Percentiles rank a stretch among this genome's conserved stretches.
Evolutionary conservation across 2,329 filamentous ascomycete genomes (phyloP).

Genomic region (Helicocarpus griseus): DNA sequence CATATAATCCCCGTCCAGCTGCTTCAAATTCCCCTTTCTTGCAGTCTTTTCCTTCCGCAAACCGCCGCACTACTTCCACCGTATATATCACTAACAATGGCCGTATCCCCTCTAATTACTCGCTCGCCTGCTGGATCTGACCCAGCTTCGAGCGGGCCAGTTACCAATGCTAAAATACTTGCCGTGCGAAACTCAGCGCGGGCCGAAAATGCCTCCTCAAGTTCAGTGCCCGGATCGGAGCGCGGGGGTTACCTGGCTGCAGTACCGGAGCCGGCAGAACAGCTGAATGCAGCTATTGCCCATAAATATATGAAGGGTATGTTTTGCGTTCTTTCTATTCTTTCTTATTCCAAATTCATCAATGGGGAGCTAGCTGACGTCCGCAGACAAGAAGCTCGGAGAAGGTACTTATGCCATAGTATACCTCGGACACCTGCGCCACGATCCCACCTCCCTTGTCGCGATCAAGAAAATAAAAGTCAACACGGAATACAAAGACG

Average conservation of each 20-base stretch:
- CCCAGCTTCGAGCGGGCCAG: slow-evolving; percentile 22
- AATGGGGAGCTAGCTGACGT: not conserved
- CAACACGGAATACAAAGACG: slow-evolving; percentile 62
- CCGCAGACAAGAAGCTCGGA: slow-evolving; percentile 72
- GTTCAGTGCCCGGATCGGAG: not conserved
- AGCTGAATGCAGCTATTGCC: slow-evolving; percentile 72
- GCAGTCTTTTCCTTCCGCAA: too few species aligned
- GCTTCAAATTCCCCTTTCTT: not conserved
- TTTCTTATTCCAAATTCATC: too few species aligned
- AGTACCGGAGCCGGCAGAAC: slow-evolving; percentile 50
- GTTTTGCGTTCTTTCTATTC: slow-evolving; percentile 7
- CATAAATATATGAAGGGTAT: slow-evolving; percentile 81
- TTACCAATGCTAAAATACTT: slow-evolving; percentile 25
- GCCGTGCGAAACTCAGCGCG: slow-evolving; percentile 21
- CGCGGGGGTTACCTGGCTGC: slow-evolving; percentile 7
- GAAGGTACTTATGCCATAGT: slow-evolving; percentile 97
- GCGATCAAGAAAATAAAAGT: slow-evolving; percentile 54
- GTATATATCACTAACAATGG: slow-evolving; percentile 24
- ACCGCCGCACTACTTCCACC: too few species aligned
- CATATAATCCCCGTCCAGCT: not conserved
- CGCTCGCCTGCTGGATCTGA: slow-evolving; percentile 26
- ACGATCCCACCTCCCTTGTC: slow-evolving; percentile 62
- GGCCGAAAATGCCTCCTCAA: not conserved
- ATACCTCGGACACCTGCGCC: slow-evolving; percentile 71
- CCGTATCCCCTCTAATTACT: slow-evolving; percentile 34